A percentile compares a stretch with the other conserved stretches of the same genome.
Evolutionary conservation across 257 asterid genomes (phyloP).

Genomic region (Penstemon newberryi): DNA sequence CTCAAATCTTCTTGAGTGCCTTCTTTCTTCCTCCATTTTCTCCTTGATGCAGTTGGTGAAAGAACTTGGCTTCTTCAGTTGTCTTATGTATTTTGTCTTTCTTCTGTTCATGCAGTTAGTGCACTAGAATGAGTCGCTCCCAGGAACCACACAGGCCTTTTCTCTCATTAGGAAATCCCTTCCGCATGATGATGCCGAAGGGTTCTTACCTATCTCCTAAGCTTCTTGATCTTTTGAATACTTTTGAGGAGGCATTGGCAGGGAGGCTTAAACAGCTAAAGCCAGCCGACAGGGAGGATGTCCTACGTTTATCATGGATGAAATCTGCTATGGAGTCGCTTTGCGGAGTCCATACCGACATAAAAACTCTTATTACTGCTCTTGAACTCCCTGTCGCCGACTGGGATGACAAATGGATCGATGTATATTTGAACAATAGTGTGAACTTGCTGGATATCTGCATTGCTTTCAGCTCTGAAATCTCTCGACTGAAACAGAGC

Average conservation of each 20-base stretch:
- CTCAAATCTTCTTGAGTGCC: not conserved
- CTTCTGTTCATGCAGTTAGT: conserved; percentile 40
- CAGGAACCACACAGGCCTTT: conserved; percentile 62
- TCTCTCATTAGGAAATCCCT: conserved; percentile 77
- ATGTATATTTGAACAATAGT: conserved; percentile 70
- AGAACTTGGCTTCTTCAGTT: not conserved
- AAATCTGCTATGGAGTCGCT: conserved; percentile 57
- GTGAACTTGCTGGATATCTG: conserved; percentile 74
- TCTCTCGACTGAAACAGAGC: conserved; percentile 73
- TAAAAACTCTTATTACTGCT: conserved; percentile 61
- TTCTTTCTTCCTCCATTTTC: not conserved
- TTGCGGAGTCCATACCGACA: conserved; percentile 70
- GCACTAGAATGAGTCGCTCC: conserved; percentile 53
- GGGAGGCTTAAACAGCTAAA: conserved; percentile 59
- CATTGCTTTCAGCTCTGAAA: conserved; percentile 77
- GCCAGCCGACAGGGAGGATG: conserved; percentile 57
- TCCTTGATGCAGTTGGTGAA: not conserved
- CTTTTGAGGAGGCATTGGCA: conserved; percentile 66
- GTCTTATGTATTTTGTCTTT: not conserved
- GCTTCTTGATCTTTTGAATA: conserved; percentile 56
- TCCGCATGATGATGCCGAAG: conserved; percentile 65
- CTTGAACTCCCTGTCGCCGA: conserved; percentile 77
- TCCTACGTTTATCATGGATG: conserved; percentile 78
- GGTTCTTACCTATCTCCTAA: conserved; percentile 58
- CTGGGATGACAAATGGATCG: conserved; percentile 96